These are phyloP conservation scores for Cladosporium velox DNA, from an alignment of 2,329 filamentous ascomycete species.

Conservation along the genomic window DNA sequence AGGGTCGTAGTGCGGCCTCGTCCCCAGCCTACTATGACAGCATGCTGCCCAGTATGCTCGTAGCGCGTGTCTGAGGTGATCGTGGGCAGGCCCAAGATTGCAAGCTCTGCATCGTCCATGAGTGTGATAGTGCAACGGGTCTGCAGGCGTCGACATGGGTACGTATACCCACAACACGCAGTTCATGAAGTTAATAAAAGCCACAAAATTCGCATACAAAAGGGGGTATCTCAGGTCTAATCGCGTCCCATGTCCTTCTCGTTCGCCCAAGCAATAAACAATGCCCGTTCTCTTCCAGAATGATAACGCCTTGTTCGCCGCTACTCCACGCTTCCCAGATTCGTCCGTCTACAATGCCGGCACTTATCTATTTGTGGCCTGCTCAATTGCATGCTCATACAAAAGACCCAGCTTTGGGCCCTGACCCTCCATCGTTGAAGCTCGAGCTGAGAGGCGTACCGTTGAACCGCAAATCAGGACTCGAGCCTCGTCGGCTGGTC, in stretches of 20 bases:
- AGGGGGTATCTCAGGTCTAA: slow-evolving; percentile 17
- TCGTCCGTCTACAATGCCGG: background rate
- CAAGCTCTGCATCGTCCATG: slow-evolving; percentile 1
- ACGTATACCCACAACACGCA: background rate
- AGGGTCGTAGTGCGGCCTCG: slow-evolving; percentile 1
- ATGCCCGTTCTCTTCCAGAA: background rate
- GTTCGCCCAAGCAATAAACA: background rate
- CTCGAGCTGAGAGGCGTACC: slow-evolving; percentile 18
- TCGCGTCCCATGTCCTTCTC: background rate
- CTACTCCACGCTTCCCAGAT: background rate
- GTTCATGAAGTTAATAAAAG: background rate
- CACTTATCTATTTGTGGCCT: background rate
- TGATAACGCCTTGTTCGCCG: background rate
- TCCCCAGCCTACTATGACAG: slow-evolving; percentile 10
- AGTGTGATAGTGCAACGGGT: slow-evolving; percentile 3
- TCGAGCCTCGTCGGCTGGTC: slow-evolving; percentile 2
- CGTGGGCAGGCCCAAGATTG: background rate
- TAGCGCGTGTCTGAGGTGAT: background rate
- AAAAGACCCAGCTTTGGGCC: slow-evolving; percentile 17
- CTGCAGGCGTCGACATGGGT: slow-evolving; percentile 5
- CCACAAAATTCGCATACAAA: slow-evolving; percentile 15
- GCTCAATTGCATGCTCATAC: background rate
- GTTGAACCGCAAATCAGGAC: slow-evolving; percentile 13
- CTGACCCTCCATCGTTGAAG: slow-evolving; percentile 9
- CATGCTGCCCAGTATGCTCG: slow-evolving; percentile 4